Evolutionary conservation across 306 rosid species (phyloP).

Genomic region (Quercus berberidifolia): DNA sequence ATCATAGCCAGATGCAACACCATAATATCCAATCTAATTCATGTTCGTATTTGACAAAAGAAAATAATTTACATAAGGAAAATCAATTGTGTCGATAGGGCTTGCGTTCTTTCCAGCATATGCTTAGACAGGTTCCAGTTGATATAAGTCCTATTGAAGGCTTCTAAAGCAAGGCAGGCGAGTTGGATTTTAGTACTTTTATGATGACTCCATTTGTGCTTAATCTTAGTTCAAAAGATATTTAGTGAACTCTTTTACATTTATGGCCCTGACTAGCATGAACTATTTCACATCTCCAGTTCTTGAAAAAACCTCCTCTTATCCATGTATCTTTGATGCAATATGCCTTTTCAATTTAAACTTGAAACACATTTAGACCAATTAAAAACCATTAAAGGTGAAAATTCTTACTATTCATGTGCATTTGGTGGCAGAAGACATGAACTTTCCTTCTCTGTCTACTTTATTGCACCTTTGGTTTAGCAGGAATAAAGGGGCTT

Average conservation of each 20-base stretch:
- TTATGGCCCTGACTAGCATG: background rate
- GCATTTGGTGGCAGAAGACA: background rate
- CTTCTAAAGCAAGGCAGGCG: background rate
- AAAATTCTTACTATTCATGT: background rate
- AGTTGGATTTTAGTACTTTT: background rate
- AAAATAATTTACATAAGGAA: background rate
- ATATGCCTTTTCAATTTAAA: background rate
- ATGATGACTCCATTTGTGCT: background rate
- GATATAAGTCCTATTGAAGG: background rate
- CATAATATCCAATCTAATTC: background rate
- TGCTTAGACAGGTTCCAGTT: background rate
- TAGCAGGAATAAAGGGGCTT: too few species aligned
- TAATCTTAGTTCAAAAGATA: background rate
- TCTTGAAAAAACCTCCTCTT: background rate
- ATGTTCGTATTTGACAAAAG: background rate
- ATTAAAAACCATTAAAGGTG: background rate
- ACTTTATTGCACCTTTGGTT: too few species aligned
- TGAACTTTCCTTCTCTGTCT: too few species aligned
- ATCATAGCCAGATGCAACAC: background rate
- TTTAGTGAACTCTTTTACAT: background rate
- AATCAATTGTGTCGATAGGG: background rate
- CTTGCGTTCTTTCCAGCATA: too few species aligned
- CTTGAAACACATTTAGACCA: background rate
- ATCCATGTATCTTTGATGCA: background rate
- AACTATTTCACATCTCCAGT: background rate